Evolutionary conservation across 257 asterid genomes (phyloP).

Genomic region (Ligustrum vulgare): DNA sequence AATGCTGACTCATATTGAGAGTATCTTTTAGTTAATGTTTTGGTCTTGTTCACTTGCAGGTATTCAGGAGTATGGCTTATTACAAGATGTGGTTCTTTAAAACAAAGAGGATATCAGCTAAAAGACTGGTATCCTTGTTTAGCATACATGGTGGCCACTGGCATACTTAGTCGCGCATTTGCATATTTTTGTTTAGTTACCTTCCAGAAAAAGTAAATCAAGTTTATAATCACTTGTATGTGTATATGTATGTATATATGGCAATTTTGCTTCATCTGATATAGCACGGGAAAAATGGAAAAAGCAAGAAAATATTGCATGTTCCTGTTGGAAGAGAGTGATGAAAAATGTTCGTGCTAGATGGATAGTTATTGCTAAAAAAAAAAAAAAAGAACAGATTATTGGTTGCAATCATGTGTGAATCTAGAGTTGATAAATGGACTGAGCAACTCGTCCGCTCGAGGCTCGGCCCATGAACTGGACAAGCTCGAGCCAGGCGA

Average conservation of each 20-base stretch:
- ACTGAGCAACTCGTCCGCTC: no score
- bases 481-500: no score
- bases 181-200: slow-evolving; percentile 75
- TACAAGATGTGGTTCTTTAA: slow-evolving; percentile 78
- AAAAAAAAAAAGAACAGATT: not conserved
- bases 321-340: not conserved
- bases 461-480: no score
- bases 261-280: not conserved
- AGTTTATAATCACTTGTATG: slow-evolving; percentile 1
- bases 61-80: slow-evolving; percentile 93
- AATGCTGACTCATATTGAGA: not conserved
- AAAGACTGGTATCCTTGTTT: slow-evolving; percentile 63
- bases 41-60: slow-evolving; percentile 38
- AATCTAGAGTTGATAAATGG: no score
- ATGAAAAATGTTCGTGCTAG: not conserved
- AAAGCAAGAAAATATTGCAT: not conserved
- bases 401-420: not conserved
- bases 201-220: slow-evolving; percentile 78
- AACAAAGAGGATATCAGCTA: slow-evolving; percentile 55
- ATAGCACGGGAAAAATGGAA: not conserved
- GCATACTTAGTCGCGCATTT: slow-evolving; percentile 57
- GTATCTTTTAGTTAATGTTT: not conserved
- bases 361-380: not conserved
- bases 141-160: slow-evolving; percentile 57
- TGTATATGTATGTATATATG: not conserved